Evolutionary conservation across 306 rosid genomes (phyloP), one percentile per base, ranked within the genome.

Genomic region (Cucumis sativus): DNA sequence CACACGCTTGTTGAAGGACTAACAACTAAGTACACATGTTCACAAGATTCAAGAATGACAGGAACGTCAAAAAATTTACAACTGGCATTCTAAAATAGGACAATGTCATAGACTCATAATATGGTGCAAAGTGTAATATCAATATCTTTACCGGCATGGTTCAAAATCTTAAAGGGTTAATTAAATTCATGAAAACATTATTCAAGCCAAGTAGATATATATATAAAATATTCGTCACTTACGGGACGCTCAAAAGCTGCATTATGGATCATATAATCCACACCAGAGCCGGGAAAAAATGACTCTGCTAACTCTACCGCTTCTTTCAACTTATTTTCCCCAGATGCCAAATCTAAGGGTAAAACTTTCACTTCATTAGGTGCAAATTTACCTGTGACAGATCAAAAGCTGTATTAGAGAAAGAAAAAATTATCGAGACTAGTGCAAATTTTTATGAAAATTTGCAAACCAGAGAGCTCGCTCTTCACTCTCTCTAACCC

Each of bases 181-280:
- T 74, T 17, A 51, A 23, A 25, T 49, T 25, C n/a, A 6, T 17
- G 13, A 30, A 14, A 35, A n/a, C 68, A 60, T 18, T 63, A 35
- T 67, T 37, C 30, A 78, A 62, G 33, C 64, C 18, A 64, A 80
- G 39, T 35, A 64, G 52, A 4, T 33, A 28, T 45, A 76, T 62
- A 79, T 75, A 79, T 69, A 18, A 68, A 85, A 35, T 65, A 82
- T 51, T 80, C 55, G 74, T 77, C 76, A 89, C 97, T 88, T 82
- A 95, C 97, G 49, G 97, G 98, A 76, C 98, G 97, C 88, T 95
- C 98, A 71, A 81, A 86, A 81, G 97, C 97, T 41, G 97, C 97
- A 88, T 92, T 95, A 70, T 95, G 98, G 79, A 95, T 86, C 96
- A 95, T 90, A 77, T 88, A 92, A 87, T 95, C 96, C 81, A 90